Evolutionary conservation across 768 basidiomycete genomes (phyloP).

Genomic region (Boletus subparvulus): DNA sequence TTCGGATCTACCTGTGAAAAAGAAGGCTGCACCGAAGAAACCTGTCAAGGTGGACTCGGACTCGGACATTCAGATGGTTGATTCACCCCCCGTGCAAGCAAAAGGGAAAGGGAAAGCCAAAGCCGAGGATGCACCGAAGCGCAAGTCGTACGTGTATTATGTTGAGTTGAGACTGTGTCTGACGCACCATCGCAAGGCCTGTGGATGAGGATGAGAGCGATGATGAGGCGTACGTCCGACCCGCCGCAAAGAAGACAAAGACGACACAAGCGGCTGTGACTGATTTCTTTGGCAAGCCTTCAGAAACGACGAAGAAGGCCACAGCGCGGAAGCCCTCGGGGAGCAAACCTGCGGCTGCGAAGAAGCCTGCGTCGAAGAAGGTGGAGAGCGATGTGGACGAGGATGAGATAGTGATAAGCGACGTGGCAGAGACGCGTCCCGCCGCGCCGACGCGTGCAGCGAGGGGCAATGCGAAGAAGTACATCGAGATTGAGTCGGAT

Average conservation of each 20-base stretch:
- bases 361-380: constrained; percentile 45
- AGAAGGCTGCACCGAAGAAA: constrained; percentile 21
- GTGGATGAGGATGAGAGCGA: constrained; percentile 39
- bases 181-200: constrained; percentile 27
- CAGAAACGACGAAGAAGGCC: constrained; percentile 40
- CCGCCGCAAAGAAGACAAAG: constrained; percentile 55
- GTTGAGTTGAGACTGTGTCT: constrained; percentile 7
- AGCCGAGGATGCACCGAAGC: constrained; percentile 45
- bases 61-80: constrained; percentile 36
- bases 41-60: constrained; percentile 37
- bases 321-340: constrained; percentile 52
- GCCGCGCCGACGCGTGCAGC: constrained; percentile 49
- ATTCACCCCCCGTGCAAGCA: constrained; percentile 19
- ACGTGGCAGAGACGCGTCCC: constrained; percentile 41
- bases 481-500: constrained; percentile 57
- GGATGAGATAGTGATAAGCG: constrained; percentile 38
- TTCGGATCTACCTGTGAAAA: constrained; percentile 25
- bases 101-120: constrained; percentile 50
- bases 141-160: constrained; percentile 57
- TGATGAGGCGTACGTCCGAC: constrained; percentile 44
- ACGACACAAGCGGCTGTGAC: constrained; percentile 44
- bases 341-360: constrained; percentile 57
- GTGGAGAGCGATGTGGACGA: constrained; percentile 47
- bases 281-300: constrained; percentile 59
- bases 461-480: constrained; percentile 53